Percentiles rank a stretch among this genome's conserved stretches.
phyloP scores from a whole-genome alignment of 164 flowering plant genomes.

The Stephania cephalantha region DNA sequence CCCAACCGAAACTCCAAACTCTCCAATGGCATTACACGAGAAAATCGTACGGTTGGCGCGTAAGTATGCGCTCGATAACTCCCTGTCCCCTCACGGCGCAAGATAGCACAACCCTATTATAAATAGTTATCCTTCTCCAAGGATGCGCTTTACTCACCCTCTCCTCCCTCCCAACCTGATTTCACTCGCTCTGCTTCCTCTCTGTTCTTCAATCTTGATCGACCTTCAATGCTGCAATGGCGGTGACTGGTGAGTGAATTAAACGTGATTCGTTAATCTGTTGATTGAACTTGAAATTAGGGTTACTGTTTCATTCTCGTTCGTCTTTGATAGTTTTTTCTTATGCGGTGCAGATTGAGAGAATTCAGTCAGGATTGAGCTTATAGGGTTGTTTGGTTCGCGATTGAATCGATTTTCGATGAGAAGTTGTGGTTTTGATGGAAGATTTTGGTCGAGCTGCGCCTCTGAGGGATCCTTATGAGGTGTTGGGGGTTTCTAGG shows the following conservation, averaged over 20 bases:
- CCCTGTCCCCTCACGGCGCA: constrained; percentile 27
- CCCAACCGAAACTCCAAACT: constrained; percentile 2
- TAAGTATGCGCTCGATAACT: constrained; percentile 22
- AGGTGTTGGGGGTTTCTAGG: constrained; percentile 24
- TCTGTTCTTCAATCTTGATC: constrained; percentile 6
- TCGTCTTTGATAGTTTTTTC: constrained; percentile 1
- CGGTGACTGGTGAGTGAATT: constrained; percentile 10
- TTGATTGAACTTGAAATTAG: not conserved
- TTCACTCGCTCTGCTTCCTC: not conserved
- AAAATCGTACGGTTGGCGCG: constrained; percentile 13
- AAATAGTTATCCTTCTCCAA: constrained; percentile 28
- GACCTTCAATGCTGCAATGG: not conserved
- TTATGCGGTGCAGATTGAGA: constrained; percentile 11
- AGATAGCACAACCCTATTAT: constrained; percentile 19
- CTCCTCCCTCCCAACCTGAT: not conserved
- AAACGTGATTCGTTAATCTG: not conserved
- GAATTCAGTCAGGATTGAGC: not conserved
- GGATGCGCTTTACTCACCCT: constrained; percentile 35
- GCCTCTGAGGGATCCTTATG: constrained; percentile 18
- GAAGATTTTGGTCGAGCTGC: constrained; percentile 11
- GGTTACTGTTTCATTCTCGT: not conserved
- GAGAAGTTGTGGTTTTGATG: not conserved
- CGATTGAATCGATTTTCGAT: constrained; percentile 8
- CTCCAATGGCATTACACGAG: not conserved
- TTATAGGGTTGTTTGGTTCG: constrained; percentile 8